Evolutionary conservation across 768 basidiomycete species (phyloP).

Genomic region (Pholiota microspora): DNA sequence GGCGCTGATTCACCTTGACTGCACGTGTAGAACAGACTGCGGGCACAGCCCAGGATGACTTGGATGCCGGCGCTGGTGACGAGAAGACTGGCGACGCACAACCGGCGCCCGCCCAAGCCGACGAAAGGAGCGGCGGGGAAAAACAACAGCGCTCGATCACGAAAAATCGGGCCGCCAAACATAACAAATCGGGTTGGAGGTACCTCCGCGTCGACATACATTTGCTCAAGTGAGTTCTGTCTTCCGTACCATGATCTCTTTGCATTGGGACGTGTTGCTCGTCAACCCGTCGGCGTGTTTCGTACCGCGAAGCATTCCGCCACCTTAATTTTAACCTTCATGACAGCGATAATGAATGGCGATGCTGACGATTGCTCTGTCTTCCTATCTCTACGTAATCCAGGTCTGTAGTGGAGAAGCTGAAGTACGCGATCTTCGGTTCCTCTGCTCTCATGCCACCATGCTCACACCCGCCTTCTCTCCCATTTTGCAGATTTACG

Average conservation of each 20-base stretch:
- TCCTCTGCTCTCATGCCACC: neutral
- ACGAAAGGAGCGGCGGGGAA: neutral
- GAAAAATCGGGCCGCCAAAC: conserved; percentile 12
- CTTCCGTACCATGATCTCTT: neutral
- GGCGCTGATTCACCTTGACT: neutral
- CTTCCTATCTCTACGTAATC: neutral
- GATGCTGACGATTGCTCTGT: conserved; percentile 2
- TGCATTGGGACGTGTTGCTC: neutral
- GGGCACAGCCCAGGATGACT: neutral
- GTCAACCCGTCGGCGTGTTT: neutral
- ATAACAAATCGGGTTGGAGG: conserved; percentile 18
- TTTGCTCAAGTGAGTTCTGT: conserved; percentile 16
- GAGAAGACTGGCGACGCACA: neutral
- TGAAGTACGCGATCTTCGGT: conserved; percentile 2
- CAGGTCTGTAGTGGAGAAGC: neutral
- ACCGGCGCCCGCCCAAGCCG: neutral
- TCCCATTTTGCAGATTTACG: neutral
- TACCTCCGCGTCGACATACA: conserved; percentile 22
- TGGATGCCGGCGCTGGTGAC: conserved; percentile 1
- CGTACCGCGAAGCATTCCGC: neutral
- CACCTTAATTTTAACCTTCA: neutral
- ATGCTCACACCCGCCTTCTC: neutral
- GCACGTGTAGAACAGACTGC: conserved; percentile 10
- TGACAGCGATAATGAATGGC: neutral
- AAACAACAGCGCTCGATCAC: conserved; percentile 3